Evolutionary conservation across 345 rosid species (phyloP).

Genomic region (Eucalyptus marginata): DNA sequence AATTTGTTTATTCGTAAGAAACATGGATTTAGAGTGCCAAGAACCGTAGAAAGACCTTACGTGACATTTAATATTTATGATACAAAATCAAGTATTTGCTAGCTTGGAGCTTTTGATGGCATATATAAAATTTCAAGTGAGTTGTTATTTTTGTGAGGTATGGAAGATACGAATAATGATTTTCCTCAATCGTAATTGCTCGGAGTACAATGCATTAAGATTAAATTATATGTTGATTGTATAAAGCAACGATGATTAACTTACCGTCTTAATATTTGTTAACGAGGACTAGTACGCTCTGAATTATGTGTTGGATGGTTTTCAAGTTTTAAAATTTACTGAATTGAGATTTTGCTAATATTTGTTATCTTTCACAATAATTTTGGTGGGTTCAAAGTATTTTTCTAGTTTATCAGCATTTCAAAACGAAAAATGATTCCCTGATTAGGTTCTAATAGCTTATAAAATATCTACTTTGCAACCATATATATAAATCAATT

Average conservation of each 20-base stretch:
- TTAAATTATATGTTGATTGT: neutral
- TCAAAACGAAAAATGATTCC: neutral
- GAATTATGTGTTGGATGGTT: neutral
- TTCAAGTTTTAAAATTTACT: neutral
- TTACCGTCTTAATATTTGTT: neutral
- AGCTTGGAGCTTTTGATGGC: neutral
- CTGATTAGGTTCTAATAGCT: neutral
- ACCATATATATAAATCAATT: neutral
- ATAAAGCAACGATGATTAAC: neutral
- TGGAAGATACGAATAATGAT: neutral
- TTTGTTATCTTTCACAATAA: neutral
- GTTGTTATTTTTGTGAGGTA: neutral
- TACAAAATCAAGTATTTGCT: neutral
- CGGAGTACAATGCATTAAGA: neutral
- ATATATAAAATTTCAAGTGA: neutral
- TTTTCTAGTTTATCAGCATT: neutral
- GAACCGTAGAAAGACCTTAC: neutral
- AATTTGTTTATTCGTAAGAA: too few species aligned
- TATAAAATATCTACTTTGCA: neutral
- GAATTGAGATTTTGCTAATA: neutral
- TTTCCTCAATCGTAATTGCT: accelerated
- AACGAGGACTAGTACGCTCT: accelerated
- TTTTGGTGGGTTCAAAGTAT: neutral
- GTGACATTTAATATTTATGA: neutral
- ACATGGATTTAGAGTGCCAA: neutral